Evolutionary conservation across 768 basidiomycete species (phyloP).

Genomic region (Boletus tylopilopsis): DNA sequence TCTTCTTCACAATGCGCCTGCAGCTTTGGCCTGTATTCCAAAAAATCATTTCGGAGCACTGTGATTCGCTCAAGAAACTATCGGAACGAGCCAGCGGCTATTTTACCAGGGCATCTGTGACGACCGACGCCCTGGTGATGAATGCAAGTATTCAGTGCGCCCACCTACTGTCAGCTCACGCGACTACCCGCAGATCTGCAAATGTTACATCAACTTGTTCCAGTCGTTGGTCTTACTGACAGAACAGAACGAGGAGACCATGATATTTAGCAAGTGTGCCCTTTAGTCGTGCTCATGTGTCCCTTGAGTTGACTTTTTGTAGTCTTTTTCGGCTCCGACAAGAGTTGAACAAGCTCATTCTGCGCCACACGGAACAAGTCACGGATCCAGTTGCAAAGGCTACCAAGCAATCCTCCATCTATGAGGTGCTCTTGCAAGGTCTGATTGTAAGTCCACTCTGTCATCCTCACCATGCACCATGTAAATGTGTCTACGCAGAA

Average conservation of each 20-base stretch:
- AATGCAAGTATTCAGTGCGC: constrained; percentile 41
- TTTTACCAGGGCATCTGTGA: constrained; percentile 55
- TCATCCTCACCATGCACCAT: neutral
- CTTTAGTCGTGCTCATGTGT: neutral
- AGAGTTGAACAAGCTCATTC: constrained; percentile 75
- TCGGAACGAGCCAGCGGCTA: constrained; percentile 69
- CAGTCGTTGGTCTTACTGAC: constrained; percentile 79
- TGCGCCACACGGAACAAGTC: constrained; percentile 66
- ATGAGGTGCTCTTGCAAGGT: constrained; percentile 71
- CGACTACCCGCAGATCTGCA: constrained; percentile 50
- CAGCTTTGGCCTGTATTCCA: constrained; percentile 94
- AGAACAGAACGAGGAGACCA: constrained; percentile 84
- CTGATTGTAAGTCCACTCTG: constrained; percentile 55
- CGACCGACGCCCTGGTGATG: constrained; percentile 67
- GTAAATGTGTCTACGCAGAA: constrained; percentile 38
- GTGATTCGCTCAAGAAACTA: constrained; percentile 77
- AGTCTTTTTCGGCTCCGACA: constrained; percentile 84
- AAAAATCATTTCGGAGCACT: constrained; percentile 79
- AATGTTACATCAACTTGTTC: constrained; percentile 77
- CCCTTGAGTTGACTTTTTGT: neutral
- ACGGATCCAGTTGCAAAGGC: constrained; percentile 58
- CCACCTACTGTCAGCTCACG: neutral
- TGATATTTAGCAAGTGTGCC: constrained; percentile 91
- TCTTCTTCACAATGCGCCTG: constrained; percentile 75
- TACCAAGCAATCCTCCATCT: constrained; percentile 68